Base-by-base conservation (phyloP, 164 flowering plant species). In the Kalanchoe fedtschenkoi region DNA sequence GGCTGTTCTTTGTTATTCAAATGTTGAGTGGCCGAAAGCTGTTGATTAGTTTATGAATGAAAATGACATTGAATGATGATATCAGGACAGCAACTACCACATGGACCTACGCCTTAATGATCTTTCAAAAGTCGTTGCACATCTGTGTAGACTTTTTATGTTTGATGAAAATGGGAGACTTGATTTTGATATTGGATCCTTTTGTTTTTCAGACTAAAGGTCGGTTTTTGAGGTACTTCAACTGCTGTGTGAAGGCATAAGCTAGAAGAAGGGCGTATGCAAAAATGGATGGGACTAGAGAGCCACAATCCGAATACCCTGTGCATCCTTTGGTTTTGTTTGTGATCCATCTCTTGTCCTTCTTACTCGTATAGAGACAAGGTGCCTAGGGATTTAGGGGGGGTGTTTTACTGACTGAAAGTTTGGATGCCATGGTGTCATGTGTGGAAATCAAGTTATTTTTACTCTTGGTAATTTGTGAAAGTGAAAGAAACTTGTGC, bases 201-300 rank as follows among this genome's bases (percentile, higher is more conserved):
- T 62, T 42, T 47, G 2, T 55, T 17, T 60, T 42, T 35, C 91
- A 87, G 95, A 66, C 65, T 3, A 76, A 87, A 74, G 79, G 71
- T 68, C 77, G 85, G 66, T 26, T 87, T 19, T 62, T 83, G 64
- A 78, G 91, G 76, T 87, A 69, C 78, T 85, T 87, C 83, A 83
- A 74, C 81, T 85, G 95, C 65, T 87, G 87, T 60, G 84, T 68
- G 37, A 81, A 75, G 55, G 88, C 88, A 15, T 79, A 69, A 78
- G 51, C 10, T 5, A 13, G 34, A 8, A 11, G n/a, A 61, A 22
- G 30, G 16, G 54, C 22, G 21, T 22, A 17, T n/a, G 13, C 5
- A 39, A 6, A 62, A 32, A 1, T 2, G 46, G 44, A 1, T 2
- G 46, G 14, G 22, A 43, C 15, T 30, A 10, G n/a, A 32, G 10